A percentile compares a stretch with the other conserved stretches of the same genome.
Evolutionary conservation across 169 alveolate genomes (phyloP).

Genomic region (Cryptosporidium parvum): DNA sequence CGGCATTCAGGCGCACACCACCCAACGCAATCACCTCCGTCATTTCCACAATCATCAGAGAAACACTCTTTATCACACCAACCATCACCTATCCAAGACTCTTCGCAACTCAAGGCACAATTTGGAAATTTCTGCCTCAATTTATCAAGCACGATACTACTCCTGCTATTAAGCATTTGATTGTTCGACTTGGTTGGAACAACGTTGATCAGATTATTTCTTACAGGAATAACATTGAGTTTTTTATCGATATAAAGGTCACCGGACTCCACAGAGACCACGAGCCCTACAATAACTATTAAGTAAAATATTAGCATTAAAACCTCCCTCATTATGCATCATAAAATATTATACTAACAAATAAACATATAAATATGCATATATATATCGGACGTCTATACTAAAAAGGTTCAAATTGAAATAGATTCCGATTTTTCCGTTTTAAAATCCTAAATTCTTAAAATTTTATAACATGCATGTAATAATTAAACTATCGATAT

Average conservation of each 20-base stretch:
- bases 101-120: conserved; percentile 49
- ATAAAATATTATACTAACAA: neutral
- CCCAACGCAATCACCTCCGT: conserved; percentile 75
- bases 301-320: neutral
- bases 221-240: conserved; percentile 37
- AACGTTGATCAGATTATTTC: conserved; percentile 17
- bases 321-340: neutral
- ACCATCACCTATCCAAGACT: conserved; percentile 67
- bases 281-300: neutral
- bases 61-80: conserved; percentile 77
- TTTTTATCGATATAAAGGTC: conserved; percentile 15
- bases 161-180: neutral
- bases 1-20: conserved; percentile 84
- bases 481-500: neutral
- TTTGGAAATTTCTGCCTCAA: conserved; percentile 28
- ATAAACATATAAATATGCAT: too few relatives aligned
- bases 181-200: conserved; percentile 13
- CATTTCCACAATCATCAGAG: conserved; percentile 67
- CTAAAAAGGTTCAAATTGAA: neutral
- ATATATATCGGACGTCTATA: too few relatives aligned
- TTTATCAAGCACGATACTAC: neutral
- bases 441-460: neutral
- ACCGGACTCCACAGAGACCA: conserved; percentile 35
- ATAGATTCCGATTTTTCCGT: neutral
- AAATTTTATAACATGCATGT: conserved; percentile 22